A percentile compares a stretch with the other conserved stretches of the same genome.
These are phyloP conservation scores for Osmanthus fragrans DNA, from an alignment of 257 asterid species.

Conservation along the genomic window DNA sequence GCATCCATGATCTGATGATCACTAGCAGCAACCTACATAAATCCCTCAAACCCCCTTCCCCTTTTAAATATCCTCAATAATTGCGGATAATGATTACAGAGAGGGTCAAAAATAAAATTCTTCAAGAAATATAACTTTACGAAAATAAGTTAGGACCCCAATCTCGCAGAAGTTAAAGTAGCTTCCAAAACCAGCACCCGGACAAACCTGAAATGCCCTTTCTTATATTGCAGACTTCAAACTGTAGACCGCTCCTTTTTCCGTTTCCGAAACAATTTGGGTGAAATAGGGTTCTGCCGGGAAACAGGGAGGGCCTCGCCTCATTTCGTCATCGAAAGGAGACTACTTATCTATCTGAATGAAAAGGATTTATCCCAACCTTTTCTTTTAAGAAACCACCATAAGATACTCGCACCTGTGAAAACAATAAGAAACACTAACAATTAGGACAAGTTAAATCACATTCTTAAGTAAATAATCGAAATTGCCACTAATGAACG, in stretches of 20 bases:
- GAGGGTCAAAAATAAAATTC: neutral
- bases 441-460: slow-evolving; percentile 12
- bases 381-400: neutral
- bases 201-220: slow-evolving; percentile 28
- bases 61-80: slow-evolving; percentile 20
- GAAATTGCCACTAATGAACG: neutral
- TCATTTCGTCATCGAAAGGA: no score
- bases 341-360: no score
- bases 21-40: slow-evolving; percentile 21
- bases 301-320: no score
- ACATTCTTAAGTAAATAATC: neutral
- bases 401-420: slow-evolving; percentile 29
- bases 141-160: slow-evolving; percentile 55
- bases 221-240: slow-evolving; percentile 21
- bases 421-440: neutral
- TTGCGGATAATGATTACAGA: slow-evolving; percentile 3
- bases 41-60: slow-evolving; percentile 10
- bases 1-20: slow-evolving; percentile 61
- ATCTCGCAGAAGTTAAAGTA: slow-evolving; percentile 40
- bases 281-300: no score
- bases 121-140: neutral
- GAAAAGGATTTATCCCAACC: no score
- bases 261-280: no score
- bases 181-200: slow-evolving; percentile 56
- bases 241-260: neutral